Percentiles rank a stretch among this genome's conserved stretches.
Conservation (phyloP, 2,329 filamentous ascomycete genomes). For the Hypoxylon sp. region DNA sequence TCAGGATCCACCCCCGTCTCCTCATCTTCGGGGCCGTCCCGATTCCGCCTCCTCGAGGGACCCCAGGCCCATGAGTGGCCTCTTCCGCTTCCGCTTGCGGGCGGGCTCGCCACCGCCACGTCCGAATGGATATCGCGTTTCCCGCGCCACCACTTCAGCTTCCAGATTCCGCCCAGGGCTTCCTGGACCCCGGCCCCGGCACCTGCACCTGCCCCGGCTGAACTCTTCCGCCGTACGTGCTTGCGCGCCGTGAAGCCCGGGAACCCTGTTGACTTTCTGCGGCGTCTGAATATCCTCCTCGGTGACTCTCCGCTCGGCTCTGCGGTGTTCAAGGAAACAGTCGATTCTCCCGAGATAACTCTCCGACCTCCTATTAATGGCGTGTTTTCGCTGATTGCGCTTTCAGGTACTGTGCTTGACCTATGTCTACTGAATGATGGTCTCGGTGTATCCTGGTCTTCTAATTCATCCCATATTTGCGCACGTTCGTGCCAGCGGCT, state of each 20-base stretch:
- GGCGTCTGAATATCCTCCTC: conserved; percentile 58
- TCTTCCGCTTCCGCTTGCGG: conserved; percentile 41
- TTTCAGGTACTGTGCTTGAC: conserved; percentile 64
- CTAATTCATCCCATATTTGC: conserved; percentile 90
- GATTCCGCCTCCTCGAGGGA: conserved; percentile 21
- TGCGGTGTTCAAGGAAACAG: conserved; percentile 48
- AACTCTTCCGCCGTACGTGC: conserved; percentile 57
- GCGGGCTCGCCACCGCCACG: conserved; percentile 46
- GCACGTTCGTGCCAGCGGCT: conserved; percentile 76
- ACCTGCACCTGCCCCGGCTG: conserved; percentile 47
- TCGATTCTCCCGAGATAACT: conserved; percentile 50
- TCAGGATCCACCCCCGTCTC: conserved; percentile 15
- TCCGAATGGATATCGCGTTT: conserved; percentile 41
- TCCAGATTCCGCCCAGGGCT: conserved; percentile 67
- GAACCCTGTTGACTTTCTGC: conserved; percentile 74
- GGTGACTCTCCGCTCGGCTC: conserved; percentile 46
- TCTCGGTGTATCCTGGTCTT: conserved; percentile 74
- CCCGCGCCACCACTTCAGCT: conserved; percentile 68
- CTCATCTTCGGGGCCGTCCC: conserved; percentile 27
- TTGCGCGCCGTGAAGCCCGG: conserved; percentile 72
- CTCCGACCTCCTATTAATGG: conserved; percentile 56
- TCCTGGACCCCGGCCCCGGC: conserved; percentile 62
- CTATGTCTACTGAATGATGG: conserved; percentile 61
- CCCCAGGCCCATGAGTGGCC: conserved; percentile 43
- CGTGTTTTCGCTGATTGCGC: conserved; percentile 57